Conservation (phyloP, 495 filamentous ascomycete genomes). For the Chaetomium tenue region DNA sequence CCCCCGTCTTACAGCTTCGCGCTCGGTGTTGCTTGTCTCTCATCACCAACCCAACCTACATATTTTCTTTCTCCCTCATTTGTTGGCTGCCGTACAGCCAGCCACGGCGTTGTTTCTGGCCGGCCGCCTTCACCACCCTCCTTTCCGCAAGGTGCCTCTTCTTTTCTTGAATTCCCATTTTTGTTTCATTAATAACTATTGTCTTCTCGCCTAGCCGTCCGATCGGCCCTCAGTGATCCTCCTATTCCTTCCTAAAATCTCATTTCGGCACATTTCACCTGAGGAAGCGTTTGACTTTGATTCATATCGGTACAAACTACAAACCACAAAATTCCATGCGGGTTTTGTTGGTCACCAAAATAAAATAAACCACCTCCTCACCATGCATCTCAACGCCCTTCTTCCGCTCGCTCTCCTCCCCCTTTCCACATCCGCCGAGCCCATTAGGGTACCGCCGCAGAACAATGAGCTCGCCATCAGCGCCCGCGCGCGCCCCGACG, state of each 20-base stretch:
- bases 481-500: constrained; percentile 51
- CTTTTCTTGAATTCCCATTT: background rate
- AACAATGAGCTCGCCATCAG: constrained; percentile 12
- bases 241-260: background rate
- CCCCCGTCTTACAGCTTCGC: background rate
- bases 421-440: constrained; percentile 24
- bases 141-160: background rate
- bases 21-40: background rate
- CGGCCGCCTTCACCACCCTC: background rate
- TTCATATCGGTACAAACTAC: background rate
- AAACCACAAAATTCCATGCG: background rate
- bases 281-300: background rate
- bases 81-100: background rate
- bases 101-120: background rate
- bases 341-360: background rate
- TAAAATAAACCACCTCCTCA: background rate
- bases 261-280: background rate
- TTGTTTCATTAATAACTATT: background rate
- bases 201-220: background rate
- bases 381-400: constrained; percentile 19
- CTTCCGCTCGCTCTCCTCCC: constrained; percentile 23
- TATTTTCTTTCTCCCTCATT: background rate
- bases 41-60: background rate
- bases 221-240: background rate
- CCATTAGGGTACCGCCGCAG: constrained; percentile 16